Conservation (phyloP, 495 filamentous ascomycete species). For the Penicillium mononematosum region DNA sequence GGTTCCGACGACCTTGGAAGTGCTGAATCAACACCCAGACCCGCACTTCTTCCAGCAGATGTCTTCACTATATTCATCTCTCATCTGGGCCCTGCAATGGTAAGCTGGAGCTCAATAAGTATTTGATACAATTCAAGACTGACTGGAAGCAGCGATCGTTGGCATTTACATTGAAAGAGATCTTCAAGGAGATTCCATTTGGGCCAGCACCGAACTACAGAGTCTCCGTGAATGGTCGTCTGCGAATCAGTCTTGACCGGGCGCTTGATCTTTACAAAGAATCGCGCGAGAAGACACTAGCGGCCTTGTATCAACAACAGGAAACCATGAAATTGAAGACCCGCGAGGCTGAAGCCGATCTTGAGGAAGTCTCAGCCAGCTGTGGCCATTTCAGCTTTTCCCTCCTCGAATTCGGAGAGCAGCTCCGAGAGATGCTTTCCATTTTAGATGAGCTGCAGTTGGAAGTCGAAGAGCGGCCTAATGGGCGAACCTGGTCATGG, state of each 20-base stretch:
- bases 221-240: conserved; percentile 74
- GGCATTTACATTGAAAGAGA: conserved; percentile 82
- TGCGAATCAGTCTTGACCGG: conserved; percentile 70
- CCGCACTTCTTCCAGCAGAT: conserved; percentile 58
- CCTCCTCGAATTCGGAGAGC: conserved; percentile 82
- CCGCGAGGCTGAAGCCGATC: conserved; percentile 79
- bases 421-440: conserved; percentile 77
- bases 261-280: conserved; percentile 75
- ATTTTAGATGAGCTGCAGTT: conserved; percentile 81
- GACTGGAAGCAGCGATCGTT: conserved; percentile 65
- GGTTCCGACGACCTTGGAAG: conserved; percentile 19
- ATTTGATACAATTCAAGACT: conserved; percentile 13
- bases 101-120: conserved; percentile 26
- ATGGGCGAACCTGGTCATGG: conserved; percentile 78
- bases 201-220: conserved; percentile 58
- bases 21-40: conserved; percentile 16
- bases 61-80: conserved; percentile 87
- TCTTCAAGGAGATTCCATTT: conserved; percentile 85
- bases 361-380: conserved; percentile 93
- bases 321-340: conserved; percentile 62
- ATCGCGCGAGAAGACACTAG: conserved; percentile 71
- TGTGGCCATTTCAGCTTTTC: conserved; percentile 95
- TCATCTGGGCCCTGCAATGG: conserved; percentile 88
- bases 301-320: conserved; percentile 73
- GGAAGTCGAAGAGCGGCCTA: conserved; percentile 55